Evolutionary conservation across 192 early-diverging fungal genomes (phyloP).

Genomic region (Umbelopsis sp.): DNA sequence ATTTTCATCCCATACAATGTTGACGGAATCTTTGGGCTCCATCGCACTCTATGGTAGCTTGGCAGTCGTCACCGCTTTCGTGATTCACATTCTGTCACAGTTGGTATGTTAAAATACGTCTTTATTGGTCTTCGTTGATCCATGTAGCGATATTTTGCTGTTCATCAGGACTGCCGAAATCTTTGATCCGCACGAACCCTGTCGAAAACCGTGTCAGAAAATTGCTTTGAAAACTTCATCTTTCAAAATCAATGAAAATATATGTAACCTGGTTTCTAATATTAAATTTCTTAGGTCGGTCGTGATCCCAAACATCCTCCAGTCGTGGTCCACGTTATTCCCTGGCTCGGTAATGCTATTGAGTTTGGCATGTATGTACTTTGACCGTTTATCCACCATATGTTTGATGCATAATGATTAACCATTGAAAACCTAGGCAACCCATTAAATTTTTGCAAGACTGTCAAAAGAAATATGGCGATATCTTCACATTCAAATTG

Average conservation of each 20-base stretch:
- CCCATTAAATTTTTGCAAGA: slow-evolving; percentile 88
- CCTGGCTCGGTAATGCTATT: slow-evolving; percentile 87
- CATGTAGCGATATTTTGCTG: not conserved
- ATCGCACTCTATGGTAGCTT: slow-evolving; percentile 25
- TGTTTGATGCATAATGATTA: not conserved
- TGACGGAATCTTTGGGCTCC: slow-evolving; percentile 11
- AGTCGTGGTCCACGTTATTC: slow-evolving; percentile 75
- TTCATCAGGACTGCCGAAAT: not conserved
- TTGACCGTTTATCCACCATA: not conserved
- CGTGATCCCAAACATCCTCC: slow-evolving; percentile 63
- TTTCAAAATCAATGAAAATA: not conserved
- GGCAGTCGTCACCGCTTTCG: slow-evolving; percentile 1
- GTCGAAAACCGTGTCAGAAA: too few species aligned
- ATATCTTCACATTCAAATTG: slow-evolving; percentile 92
- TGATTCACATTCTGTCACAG: slow-evolving; percentile 34
- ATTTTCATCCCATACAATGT: slow-evolving; percentile 1
- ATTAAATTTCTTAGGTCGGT: slow-evolving; percentile 10
- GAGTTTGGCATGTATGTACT: slow-evolving; percentile 73
- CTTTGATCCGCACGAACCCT: too few species aligned
- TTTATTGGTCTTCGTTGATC: not conserved
- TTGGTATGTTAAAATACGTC: slow-evolving; percentile 1
- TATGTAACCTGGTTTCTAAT: not conserved
- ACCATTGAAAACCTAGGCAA: slow-evolving; percentile 37
- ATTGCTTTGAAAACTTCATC: not conserved
- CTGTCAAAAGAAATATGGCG: slow-evolving; percentile 83